A percentile compares a stretch with the other conserved stretches of the same genome.
phyloP scores from a whole-genome alignment of 2,329 filamentous ascomycete genomes.

The Clarireedia paspali region DNA sequence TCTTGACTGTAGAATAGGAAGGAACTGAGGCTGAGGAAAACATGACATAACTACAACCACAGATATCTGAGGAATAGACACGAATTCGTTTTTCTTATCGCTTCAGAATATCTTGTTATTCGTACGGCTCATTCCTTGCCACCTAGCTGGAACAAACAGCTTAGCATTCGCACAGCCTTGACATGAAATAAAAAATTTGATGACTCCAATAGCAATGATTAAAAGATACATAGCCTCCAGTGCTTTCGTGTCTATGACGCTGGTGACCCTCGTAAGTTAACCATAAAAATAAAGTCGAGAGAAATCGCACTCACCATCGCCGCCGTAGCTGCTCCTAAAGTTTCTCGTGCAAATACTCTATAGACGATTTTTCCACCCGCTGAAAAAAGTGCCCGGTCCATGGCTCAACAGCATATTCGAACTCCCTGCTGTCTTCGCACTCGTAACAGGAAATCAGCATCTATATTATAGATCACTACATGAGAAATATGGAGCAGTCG shows the following conservation, averaged over 20 bases:
- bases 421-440: background rate
- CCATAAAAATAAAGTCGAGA: background rate
- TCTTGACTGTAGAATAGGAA: too few relatives aligned
- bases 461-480: background rate
- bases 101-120: too few relatives aligned
- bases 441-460: background rate
- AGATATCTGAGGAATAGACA: too few relatives aligned
- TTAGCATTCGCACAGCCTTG: too few relatives aligned
- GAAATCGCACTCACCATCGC: background rate
- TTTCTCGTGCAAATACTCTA: background rate
- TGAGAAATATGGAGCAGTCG: conserved; percentile 17
- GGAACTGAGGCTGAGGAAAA: too few relatives aligned
- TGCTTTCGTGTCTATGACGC: background rate
- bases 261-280: background rate
- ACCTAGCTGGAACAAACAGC: too few relatives aligned
- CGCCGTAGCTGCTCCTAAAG: background rate
- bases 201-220: too few relatives aligned
- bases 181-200: too few relatives aligned
- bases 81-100: too few relatives aligned
- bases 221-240: background rate
- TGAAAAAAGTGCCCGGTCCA: background rate
- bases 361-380: background rate
- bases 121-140: too few relatives aligned
- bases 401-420: background rate
- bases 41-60: too few relatives aligned